Conservation (phyloP, 1,139 yeast genomes). For the Casaregolazyma lundiana region DNA sequence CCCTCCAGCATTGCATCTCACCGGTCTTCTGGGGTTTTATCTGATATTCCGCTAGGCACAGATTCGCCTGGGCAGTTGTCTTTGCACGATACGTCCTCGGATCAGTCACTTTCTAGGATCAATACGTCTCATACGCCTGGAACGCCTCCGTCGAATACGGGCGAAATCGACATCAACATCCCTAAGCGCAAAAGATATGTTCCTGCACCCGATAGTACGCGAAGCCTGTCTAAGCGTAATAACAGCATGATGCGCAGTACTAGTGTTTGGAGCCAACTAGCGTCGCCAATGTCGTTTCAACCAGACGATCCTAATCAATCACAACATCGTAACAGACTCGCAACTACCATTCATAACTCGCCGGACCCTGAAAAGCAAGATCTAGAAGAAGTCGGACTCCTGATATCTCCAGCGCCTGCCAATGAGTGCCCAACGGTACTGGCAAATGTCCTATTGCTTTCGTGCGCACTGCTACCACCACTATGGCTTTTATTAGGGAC, state of each 20-base stretch:
- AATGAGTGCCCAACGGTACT: constrained; percentile 8
- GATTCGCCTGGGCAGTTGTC: background rate
- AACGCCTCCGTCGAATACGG: too few relatives aligned
- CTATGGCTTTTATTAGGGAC: constrained; percentile 35
- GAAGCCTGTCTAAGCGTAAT: background rate
- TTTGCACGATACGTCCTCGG: background rate
- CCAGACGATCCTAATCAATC: background rate
- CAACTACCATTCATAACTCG: background rate
- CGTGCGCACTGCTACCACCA: constrained; percentile 35
- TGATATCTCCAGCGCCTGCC: background rate
- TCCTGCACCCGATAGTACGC: background rate
- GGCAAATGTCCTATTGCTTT: constrained; percentile 14
- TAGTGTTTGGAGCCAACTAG: background rate
- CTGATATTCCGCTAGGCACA: background rate
- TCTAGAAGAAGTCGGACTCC: constrained; percentile 4
- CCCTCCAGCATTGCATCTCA: constrained; percentile 14
- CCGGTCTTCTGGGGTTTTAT: constrained; percentile 2
- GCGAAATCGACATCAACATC: constrained; percentile 3
- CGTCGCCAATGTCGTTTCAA: background rate
- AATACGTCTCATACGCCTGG: constrained; percentile 4
- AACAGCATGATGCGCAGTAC: background rate
- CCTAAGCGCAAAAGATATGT: constrained; percentile 8
- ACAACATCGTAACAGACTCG: background rate
- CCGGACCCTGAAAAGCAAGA: background rate
- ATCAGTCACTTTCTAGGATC: background rate